Base-by-base conservation (phyloP, 441 rosid species). In the Viola pubescens region DNA sequence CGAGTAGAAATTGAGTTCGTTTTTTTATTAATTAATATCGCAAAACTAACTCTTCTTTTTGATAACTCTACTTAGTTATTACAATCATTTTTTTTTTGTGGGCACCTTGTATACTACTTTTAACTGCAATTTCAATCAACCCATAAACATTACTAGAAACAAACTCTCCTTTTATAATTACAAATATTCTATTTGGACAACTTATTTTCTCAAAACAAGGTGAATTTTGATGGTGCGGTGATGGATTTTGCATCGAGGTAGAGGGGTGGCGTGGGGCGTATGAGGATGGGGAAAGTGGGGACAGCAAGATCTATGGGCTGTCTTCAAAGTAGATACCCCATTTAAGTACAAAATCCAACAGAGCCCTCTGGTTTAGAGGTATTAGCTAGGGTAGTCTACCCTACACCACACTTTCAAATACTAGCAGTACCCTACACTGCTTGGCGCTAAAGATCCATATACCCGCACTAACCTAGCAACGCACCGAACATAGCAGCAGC, bases 231-330 rank as follows among this genome's bases (percentile, higher is more conserved):
- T 19, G 26, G 26, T 19, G 26, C 37, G 56, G 41, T 11, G 61
- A 12, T 42, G 10, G 62, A 61, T 49, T 44, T 37, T n/a, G 60
- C 52, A 58, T 48, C 39, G 61, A 39, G 26, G 26, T 19, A 19
- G 26, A 49, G 56, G 65, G 26, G 54, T 39, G 47, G 4, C 4
- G 10, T 26, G 40, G 43, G 14, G 12, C 26, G 26, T 42, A 12
- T 10, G 12, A 39, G 65, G 10, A 42, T 8, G 67, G 58, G n/a
- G 64, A 57, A 58, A 59, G 73, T 60, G 63, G 77, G 77, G 77
- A 56, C 80, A 62, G 13, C 37, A n/a, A 54, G 62, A 76, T 72
- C 80, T 72, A 40, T 38, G 56, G 67, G 11, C 70, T 59, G 41
- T 60, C 66, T 66, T 52, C 61, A 55, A 40, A 13, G 41, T 45